Evolutionary conservation across 345 rosid genomes (phyloP).

Genomic region (Aquilaria yunnanensis): DNA sequence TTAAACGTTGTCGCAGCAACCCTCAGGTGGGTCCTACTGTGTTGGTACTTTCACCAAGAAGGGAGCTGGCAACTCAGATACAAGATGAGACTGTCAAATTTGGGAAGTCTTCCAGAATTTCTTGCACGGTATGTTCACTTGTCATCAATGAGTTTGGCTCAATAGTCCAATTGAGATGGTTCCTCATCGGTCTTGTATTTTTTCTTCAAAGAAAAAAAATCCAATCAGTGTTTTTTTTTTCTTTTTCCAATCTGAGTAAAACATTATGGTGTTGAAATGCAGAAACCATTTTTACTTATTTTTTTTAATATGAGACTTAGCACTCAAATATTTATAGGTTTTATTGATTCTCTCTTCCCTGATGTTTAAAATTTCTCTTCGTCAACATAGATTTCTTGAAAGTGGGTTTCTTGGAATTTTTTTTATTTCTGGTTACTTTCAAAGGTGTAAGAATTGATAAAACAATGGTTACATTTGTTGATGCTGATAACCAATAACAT

Average conservation of each 20-base stretch:
- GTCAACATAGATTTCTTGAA: too few species aligned
- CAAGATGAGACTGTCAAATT: slow-evolving; percentile 88
- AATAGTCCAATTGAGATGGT: slow-evolving; percentile 82
- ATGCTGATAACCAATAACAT: too few species aligned
- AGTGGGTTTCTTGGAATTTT: too few species aligned
- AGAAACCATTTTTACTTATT: too few species aligned
- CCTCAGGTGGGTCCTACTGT: slow-evolving; percentile 80
- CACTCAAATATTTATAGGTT: too few species aligned
- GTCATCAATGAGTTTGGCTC: slow-evolving; percentile 61
- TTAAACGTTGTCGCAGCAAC: slow-evolving; percentile 53
- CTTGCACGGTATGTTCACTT: slow-evolving; percentile 54
- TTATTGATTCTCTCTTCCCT: too few species aligned
- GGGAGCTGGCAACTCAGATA: slow-evolving; percentile 92
- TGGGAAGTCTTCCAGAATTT: slow-evolving; percentile 79
- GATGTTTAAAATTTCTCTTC: too few species aligned
- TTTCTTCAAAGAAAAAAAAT: slow-evolving; percentile 30
- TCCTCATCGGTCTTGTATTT: slow-evolving; percentile 82
- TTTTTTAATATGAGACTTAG: too few species aligned
- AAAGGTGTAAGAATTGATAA: too few species aligned
- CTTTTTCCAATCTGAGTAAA: slow-evolving; percentile 38
- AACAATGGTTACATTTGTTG: too few species aligned
- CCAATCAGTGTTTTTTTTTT: slow-evolving; percentile 34
- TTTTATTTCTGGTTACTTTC: too few species aligned
- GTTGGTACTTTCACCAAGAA: slow-evolving; percentile 80
- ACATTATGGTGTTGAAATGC: too few species aligned